Evolutionary conservation across 164 flowering plant genomes (phyloP).

Genomic region (Protea cynaroides): DNA sequence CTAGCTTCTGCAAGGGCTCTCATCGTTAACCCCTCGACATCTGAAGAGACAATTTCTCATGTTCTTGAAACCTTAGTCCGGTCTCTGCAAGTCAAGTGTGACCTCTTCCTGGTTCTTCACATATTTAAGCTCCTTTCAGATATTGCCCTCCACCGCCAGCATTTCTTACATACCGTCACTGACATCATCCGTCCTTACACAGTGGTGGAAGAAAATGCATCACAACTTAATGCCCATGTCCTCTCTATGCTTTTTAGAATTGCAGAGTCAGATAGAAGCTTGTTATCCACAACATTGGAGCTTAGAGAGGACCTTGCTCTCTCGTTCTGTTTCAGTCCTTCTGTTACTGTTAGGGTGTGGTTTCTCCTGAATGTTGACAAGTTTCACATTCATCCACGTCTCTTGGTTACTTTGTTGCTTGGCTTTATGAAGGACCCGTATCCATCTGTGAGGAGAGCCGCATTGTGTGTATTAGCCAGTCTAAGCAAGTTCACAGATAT

Average conservation of each 20-base stretch:
- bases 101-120: constrained; percentile 21
- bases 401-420: constrained; percentile 44
- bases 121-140: constrained; percentile 42
- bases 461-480: constrained; percentile 54
- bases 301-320: constrained; percentile 24
- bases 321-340: constrained; percentile 28
- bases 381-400: constrained; percentile 25
- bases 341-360: constrained; percentile 44
- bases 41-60: constrained; percentile 31
- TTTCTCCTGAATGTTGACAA: constrained; percentile 34
- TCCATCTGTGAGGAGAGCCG: constrained; percentile 56
- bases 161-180: constrained; percentile 24
- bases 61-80: constrained; percentile 36
- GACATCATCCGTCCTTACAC: constrained; percentile 21
- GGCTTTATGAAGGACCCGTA: constrained; percentile 74
- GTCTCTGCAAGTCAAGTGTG: constrained; percentile 19
- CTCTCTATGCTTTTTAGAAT: constrained; percentile 33
- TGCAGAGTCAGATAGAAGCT: constrained; percentile 11
- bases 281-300: constrained; percentile 5
- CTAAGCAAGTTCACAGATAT: constrained; percentile 23
- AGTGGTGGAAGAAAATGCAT: constrained; percentile 17
- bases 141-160: constrained; percentile 27
- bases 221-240: constrained; percentile 28
- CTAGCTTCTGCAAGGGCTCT: constrained; percentile 43
- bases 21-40: constrained; percentile 45